A percentile compares a stretch with the other conserved stretches of the same genome.
Conservation (phyloP, 2,329 filamentous ascomycete genomes). For the Drechslerella dactyloides region DNA sequence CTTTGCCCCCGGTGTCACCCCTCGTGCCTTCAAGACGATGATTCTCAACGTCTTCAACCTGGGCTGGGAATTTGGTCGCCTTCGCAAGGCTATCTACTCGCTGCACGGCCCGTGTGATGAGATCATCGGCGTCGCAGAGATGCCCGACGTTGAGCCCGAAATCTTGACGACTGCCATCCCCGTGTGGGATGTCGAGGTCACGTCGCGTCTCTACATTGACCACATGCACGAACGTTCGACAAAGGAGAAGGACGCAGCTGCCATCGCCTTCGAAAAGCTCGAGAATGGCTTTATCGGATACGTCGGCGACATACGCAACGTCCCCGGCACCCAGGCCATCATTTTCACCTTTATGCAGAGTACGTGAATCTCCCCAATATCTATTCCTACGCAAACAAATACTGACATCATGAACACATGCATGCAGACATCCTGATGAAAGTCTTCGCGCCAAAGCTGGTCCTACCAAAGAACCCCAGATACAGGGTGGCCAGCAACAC, state of each 20-base stretch:
- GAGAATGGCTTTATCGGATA: constrained; percentile 24
- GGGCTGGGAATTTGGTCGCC: constrained; percentile 20
- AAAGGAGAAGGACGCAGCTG: constrained; percentile 11
- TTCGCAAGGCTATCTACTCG: constrained; percentile 7
- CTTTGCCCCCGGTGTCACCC: constrained; percentile 22
- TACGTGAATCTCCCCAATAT: background rate
- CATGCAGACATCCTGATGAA: background rate
- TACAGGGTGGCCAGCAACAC: background rate
- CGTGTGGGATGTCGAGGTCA: constrained; percentile 8
- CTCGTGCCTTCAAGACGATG: constrained; percentile 19
- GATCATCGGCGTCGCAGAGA: constrained; percentile 12
- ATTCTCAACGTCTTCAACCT: constrained; percentile 33
- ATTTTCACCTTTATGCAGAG: constrained; percentile 23
- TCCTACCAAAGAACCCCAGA: background rate
- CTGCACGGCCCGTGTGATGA: constrained; percentile 14
- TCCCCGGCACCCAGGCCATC: constrained; percentile 6
- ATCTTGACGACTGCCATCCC: constrained; percentile 22
- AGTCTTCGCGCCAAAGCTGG: background rate
- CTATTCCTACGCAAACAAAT: background rate
- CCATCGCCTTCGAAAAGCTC: constrained; percentile 20
- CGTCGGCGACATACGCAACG: constrained; percentile 17
- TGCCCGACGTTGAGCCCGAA: constrained; percentile 1
- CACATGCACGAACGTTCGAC: background rate
- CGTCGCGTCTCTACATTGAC: constrained; percentile 29
- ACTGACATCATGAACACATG: background rate